A percentile compares a stretch with the other conserved stretches of the same genome.
These are phyloP conservation scores for Alectoria sarmentosa DNA, from an alignment of 495 filamentous ascomycete genomes.

Conservation along the genomic window DNA sequence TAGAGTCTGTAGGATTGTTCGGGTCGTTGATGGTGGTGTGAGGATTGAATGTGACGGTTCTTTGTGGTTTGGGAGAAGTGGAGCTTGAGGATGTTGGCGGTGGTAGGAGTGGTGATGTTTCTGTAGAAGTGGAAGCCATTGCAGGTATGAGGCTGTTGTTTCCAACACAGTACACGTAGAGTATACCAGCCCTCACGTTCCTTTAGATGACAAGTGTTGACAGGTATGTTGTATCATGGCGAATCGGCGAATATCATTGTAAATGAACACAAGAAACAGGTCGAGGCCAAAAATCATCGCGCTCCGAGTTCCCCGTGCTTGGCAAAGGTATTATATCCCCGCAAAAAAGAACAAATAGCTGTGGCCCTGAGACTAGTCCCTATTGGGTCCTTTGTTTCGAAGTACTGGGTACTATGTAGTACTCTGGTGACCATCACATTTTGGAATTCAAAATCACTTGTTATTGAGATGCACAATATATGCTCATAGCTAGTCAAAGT, in stretches of 20 bases:
- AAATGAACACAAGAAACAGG: background rate
- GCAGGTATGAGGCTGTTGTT: background rate
- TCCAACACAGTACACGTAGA: background rate
- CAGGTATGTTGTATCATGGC: background rate
- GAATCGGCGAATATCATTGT: background rate
- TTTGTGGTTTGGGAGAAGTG: conserved; percentile 39
- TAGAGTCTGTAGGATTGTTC: conserved; percentile 39
- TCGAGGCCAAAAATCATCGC: background rate
- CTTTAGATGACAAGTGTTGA: background rate
- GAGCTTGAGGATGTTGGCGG: conserved; percentile 28
- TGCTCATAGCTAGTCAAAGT: background rate
- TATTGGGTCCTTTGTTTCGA: no score
- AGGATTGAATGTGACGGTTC: conserved; percentile 67
- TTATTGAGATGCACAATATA: background rate
- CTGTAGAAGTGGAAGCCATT: conserved; percentile 33
- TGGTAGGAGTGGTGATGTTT: conserved; percentile 43
- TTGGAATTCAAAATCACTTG: background rate
- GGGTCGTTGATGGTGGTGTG: conserved; percentile 53
- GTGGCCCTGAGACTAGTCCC: no score
- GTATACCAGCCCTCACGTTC: background rate
- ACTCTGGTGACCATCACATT: background rate
- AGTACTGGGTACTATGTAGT: no score
- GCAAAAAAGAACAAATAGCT: no score
- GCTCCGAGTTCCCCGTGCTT: background rate
- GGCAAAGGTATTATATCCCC: background rate